Conservation (phyloP, 768 basidiomycete species). For the Candolleomyces eurysporus region DNA sequence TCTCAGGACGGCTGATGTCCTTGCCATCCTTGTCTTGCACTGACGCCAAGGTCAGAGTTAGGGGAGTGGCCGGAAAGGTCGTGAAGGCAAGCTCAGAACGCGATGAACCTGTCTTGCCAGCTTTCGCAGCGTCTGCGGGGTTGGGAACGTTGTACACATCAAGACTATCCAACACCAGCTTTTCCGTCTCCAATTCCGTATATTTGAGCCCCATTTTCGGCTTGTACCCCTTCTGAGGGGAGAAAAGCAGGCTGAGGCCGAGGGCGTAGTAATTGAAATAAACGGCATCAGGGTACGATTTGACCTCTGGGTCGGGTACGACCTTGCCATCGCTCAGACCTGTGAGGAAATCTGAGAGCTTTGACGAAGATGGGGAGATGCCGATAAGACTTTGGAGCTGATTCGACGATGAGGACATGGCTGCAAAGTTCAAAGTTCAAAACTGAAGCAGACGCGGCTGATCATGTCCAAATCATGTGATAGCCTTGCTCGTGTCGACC, state of each 20-base stretch:
- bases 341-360: conserved; percentile 42
- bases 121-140: conserved; percentile 28
- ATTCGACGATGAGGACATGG: conserved; percentile 13
- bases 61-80: conserved; percentile 54
- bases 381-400: conserved; percentile 44
- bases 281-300: conserved; percentile 76
- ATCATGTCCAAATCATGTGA: not conserved
- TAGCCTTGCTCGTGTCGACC: not conserved
- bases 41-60: conserved; percentile 41
- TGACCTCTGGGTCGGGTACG: conserved; percentile 57
- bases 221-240: conserved; percentile 63
- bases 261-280: conserved; percentile 83
- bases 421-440: not conserved
- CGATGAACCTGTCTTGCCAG: conserved; percentile 23
- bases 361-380: conserved; percentile 44
- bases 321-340: not conserved
- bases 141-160: conserved; percentile 76
- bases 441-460: not conserved
- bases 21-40: conserved; percentile 38
- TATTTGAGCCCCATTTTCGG: conserved; percentile 44
- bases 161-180: conserved; percentile 63
- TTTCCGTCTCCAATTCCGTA: conserved; percentile 37
- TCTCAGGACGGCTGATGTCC: conserved; percentile 30
- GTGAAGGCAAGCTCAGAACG: conserved; percentile 55
- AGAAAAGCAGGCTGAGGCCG: conserved; percentile 80